Evolutionary conservation across 306 rosid genomes (phyloP), one percentile per base, ranked within the genome.

Genomic region (Quercus rubra): DNA sequence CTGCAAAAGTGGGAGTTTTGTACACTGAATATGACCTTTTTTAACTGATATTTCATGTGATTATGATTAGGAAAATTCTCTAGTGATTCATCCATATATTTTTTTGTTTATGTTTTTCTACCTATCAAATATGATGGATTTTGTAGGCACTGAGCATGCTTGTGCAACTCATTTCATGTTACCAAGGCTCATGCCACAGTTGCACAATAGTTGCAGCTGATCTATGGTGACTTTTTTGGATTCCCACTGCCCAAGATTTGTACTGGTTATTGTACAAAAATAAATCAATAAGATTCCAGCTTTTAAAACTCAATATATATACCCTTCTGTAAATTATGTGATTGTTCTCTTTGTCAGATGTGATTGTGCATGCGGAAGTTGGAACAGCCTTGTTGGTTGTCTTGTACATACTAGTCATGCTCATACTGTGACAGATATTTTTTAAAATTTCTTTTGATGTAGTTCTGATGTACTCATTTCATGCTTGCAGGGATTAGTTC

Each of bases 401-500:
- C 15, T 58, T 58, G 31, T 6, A 33, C 51, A 28, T 8, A 66
- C 51, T 6, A 33, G 4, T 67, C 51, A 67, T 18, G 8, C 19
- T 67, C 25, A 31, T 18, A 31, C 25, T 33, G 71, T 33, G 21
- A 10, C 20, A 19, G 35, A 18, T 6, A 3, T 31, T 9, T 13
- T 67, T 15, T 30, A 31, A 33, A n/a, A 30, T 67, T 59, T 67
- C 52, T 67, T 23, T 23, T 12, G 43, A 67, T 67, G 1, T 18
- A 67, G 51, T 67, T 67, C 51, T 73, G 57, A 81, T 28, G 33
- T 23, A 78, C 74, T 77, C 54, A n/a, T 79, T 80, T 82, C 12
- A 66, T 86, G 76, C 74, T 77, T 83, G 70, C 79, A 95, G 99
- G 99, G 98, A 66, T 90, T 95, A 90, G 95, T 90, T 85, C 99